Evolutionary conservation across 2,329 filamentous ascomycete species (phyloP), one percentile per base, ranked within the genome.

Genomic region (Thyridium curvatum): DNA sequence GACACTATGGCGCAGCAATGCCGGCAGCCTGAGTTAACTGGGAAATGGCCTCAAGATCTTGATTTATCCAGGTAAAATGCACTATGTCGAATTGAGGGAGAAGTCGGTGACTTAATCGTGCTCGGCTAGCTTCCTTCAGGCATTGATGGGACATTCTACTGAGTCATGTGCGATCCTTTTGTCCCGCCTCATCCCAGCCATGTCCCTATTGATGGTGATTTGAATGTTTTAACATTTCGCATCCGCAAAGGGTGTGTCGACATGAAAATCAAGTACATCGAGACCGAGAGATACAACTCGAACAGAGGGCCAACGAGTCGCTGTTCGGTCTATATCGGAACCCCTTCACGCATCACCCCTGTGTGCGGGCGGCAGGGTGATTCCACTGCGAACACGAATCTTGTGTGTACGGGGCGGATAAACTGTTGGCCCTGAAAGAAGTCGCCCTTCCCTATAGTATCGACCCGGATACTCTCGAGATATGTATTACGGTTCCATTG

Each of bases 371-470:
- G 18, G 16, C 9, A 18, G 13, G 8, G 8, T 4, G 49, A 59
- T 15, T 55, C 44, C 3, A 63, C 62, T 0, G 60, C 68, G 4
- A 74, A 74, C 40, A 74, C 71, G 0, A 74, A 74, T 40, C 50
- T 74, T 4, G 49, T 64, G 60, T 41, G 73, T 65, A 59, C 54
- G 62, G 13, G 65, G 65, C n/a, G n/a, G n/a, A n/a, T 1, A 57
- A 66, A 6, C 46, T 72, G 21, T 51, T 70, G 2, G 66, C 66
- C 0, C 53, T 56, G 30, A 72, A 72, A 44, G 70, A 74, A 31
- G 56, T 59, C 36, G 47, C 52, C 0, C 55, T 54, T 1, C 59
- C 61, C 1, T 65, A 58, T 40, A 52, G 56, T 0, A 46, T 65
- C 44, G 55, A 65, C 36, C 61, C 60, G 0, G 17, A 44, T 5